These are phyloP conservation scores for Trichocladium uniseriatum DNA, from an alignment of 495 filamentous ascomycete species.

Conservation along the genomic window DNA sequence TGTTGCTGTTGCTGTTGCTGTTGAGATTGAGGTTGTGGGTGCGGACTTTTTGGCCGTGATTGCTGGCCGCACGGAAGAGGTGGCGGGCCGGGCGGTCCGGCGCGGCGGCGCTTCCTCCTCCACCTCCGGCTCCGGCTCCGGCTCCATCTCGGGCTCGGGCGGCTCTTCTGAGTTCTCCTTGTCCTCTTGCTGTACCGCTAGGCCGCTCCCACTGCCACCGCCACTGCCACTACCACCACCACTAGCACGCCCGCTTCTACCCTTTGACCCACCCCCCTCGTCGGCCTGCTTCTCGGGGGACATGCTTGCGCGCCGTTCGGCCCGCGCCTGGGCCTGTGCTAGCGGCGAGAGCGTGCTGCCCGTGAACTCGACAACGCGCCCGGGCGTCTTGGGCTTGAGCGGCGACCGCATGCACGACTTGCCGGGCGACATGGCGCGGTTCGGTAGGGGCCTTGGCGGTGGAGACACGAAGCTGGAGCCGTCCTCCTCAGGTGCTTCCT, in stretches of 20 bases:
- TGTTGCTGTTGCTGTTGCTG: neutral
- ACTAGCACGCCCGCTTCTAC: too few relatives aligned
- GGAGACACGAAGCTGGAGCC: conserved; percentile 7
- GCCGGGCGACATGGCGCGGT: conserved; percentile 35
- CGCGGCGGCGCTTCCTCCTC: neutral
- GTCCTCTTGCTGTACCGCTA: neutral
- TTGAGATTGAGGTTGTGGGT: neutral
- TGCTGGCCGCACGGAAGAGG: neutral
- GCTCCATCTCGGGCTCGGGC: neutral
- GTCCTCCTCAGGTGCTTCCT: conserved; percentile 7
- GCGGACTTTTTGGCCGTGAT: too few relatives aligned
- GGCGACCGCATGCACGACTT: conserved; percentile 47
- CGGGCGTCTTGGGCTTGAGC: conserved; percentile 39
- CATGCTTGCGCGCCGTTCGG: conserved; percentile 16
- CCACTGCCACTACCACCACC: neutral
- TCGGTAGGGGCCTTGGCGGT: conserved; percentile 16
- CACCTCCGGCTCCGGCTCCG: neutral
- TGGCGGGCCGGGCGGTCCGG: too few relatives aligned
- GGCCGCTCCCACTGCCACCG: neutral
- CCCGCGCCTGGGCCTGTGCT: conserved; percentile 23
- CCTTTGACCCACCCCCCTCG: too few relatives aligned
- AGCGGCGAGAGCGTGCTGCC: conserved; percentile 30
- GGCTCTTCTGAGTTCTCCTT: conserved; percentile 10
- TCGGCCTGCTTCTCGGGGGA: conserved; percentile 15
- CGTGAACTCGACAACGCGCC: conserved; percentile 40